These are phyloP conservation scores for Wallacemonas sp. DNA, from an alignment of 208 protist genomes.

Conservation along the genomic window DNA sequence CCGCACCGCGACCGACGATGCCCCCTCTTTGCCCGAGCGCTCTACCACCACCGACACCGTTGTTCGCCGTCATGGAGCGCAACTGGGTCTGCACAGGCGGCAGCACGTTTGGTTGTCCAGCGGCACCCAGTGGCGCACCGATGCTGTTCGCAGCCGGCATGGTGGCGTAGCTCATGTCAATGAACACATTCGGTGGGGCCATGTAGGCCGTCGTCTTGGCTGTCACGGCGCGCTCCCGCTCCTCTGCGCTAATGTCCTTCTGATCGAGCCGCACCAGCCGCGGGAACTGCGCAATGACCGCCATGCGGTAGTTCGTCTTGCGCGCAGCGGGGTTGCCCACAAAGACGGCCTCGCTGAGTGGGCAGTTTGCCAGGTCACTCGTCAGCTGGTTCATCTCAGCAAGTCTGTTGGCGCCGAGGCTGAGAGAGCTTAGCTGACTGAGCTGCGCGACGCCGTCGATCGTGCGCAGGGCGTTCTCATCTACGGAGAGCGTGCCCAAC, in stretches of 20 bases:
- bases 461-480: constrained; percentile 78
- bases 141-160: background rate
- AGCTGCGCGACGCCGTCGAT: constrained; percentile 62
- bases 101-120: background rate
- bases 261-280: constrained; percentile 52
- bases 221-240: constrained; percentile 62
- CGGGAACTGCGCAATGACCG: constrained; percentile 46
- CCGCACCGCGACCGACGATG: background rate
- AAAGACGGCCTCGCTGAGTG: constrained; percentile 38
- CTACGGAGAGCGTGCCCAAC: constrained; percentile 61
- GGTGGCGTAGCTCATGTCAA: constrained; percentile 63
- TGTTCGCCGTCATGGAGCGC: constrained; percentile 10
- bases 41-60: background rate
- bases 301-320: constrained; percentile 73
- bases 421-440: constrained; percentile 42
- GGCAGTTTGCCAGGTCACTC: constrained; percentile 40
- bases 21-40: background rate
- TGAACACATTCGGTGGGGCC: constrained; percentile 69
- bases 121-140: background rate
- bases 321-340: constrained; percentile 77
- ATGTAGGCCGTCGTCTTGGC: constrained; percentile 26
- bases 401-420: constrained; percentile 74
- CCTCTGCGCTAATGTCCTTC: constrained; percentile 62
- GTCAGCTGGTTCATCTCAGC: constrained; percentile 53
- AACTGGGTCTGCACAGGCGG: constrained; percentile 16